Evolutionary conservation across 1,284 basidiomycete genomes (phyloP), one percentile per base, ranked within the genome.

Genomic region (Hemileia vastatrix): DNA sequence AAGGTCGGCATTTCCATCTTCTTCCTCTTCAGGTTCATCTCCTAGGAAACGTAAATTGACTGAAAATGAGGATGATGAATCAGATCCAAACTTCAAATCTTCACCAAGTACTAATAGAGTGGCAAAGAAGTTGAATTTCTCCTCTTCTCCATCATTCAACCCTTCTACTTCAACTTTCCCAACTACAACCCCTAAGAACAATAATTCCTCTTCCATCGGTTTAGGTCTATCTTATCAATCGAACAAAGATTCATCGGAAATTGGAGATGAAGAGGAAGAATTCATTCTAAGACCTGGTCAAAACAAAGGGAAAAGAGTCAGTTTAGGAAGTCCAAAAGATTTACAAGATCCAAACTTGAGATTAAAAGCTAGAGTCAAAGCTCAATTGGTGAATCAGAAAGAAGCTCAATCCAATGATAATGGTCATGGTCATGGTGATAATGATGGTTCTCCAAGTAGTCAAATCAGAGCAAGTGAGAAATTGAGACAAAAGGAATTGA

Each of bases 271-370:
- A 27, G 68, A 70, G 19, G 68, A 70, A 47, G 68, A 67, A 0
- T 64, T 68, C 11, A 64, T 68, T 0, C 65, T 70, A 21, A 70
- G 67, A 4, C 67, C 67, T 0, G 67, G 67, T 48, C 53, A 64
- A 19, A 9, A 51, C 13, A 67, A 64, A 9, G 66, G 65, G 4
- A 65, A 64, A 6, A 44, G 67, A 9, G 55, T 68, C 3, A 40
- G 36, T 40, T 15, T 40, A 11, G 36, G 36, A 40, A 40, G 36
- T 40, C 36, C 36, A 40, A 40, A 40, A 40, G 36, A 15, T 40
- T 40, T 40, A 40, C 9, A 40, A 40, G 36, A 40, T 40, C 36
- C 36, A 40, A 40, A 40, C 15, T 15, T 40, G 11, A 40, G 36
- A 40, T 40, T 40, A 15, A 40, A 40, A 11, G 36, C 36, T 40